Conservation (phyloP, 2,329 filamentous ascomycete species). For the Colletotrichum sp. region DNA sequence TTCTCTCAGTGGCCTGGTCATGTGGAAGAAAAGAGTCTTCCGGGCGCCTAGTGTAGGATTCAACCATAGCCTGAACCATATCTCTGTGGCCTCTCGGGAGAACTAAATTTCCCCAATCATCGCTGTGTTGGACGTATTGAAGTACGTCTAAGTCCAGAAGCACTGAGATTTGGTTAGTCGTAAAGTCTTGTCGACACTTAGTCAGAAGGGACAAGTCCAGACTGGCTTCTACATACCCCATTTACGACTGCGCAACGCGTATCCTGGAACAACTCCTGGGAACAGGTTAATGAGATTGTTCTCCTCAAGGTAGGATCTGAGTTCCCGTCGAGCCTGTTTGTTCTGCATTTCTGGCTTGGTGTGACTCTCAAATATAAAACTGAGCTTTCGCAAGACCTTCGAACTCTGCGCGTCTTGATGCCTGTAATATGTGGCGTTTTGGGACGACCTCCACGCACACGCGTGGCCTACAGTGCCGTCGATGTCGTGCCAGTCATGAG, state of each 20-base stretch:
- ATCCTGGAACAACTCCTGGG: constrained; percentile 27
- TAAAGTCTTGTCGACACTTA: neutral
- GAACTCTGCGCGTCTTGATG: neutral
- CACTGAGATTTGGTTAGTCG: neutral
- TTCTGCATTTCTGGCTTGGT: neutral
- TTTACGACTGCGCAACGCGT: constrained; percentile 28
- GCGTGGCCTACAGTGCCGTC: neutral
- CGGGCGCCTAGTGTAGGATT: constrained; percentile 25
- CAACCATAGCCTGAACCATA: constrained; percentile 32
- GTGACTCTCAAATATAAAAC: neutral
- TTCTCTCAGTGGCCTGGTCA: neutral
- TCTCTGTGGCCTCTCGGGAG: constrained; percentile 30
- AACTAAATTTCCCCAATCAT: constrained; percentile 30
- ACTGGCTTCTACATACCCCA: constrained; percentile 27
- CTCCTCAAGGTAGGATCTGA: constrained; percentile 19
- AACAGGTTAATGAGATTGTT: constrained; percentile 24
- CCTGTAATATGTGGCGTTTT: neutral
- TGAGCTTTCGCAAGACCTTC: neutral
- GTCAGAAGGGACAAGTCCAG: neutral
- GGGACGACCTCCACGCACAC: neutral
- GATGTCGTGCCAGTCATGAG: neutral
- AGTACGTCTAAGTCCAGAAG: constrained; percentile 21
- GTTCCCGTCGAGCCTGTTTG: neutral
- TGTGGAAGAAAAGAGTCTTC: neutral
- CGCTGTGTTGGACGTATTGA: constrained; percentile 11